These are phyloP conservation scores for Solanum chilense DNA, from an alignment of 257 asterid species.

Conservation along the genomic window DNA sequence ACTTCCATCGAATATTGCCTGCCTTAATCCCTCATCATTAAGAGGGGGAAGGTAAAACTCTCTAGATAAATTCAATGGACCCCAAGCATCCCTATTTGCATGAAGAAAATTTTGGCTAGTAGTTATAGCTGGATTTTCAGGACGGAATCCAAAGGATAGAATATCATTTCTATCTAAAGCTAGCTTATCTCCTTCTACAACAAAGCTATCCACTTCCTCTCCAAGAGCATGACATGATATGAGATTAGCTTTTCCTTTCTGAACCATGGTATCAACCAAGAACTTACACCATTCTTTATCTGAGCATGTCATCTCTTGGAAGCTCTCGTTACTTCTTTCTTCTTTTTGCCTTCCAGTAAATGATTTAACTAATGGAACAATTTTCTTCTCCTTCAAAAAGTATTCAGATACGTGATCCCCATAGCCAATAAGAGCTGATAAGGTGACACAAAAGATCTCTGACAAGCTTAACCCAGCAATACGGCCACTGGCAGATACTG, in stretches of 20 bases:
- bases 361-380: conserved; percentile 25
- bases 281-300: conserved; percentile 59
- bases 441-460: conserved; percentile 77
- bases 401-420: conserved; percentile 60
- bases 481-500: conserved; percentile 23
- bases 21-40: conserved; percentile 69
- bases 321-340: conserved; percentile 8
- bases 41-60: conserved; percentile 72
- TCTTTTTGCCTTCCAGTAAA: conserved; percentile 13
- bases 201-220: conserved; percentile 14
- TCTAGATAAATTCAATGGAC: conserved; percentile 59
- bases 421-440: conserved; percentile 66
- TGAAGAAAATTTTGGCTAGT: conserved; percentile 47
- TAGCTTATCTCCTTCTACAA: conserved; percentile 9
- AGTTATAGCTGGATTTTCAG: conserved; percentile 73
- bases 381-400: conserved; percentile 41
- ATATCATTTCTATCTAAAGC: conserved; percentile 14
- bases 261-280: conserved; percentile 41
- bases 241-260: conserved; percentile 22
- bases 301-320: conserved; percentile 18
- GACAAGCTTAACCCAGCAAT: conserved; percentile 74
- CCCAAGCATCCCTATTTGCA: conserved; percentile 54
- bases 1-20: conserved; percentile 46
- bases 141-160: conserved; percentile 28
- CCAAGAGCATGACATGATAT: conserved; percentile 8